Base-by-base conservation (phyloP, 148 eudicot species). In the Linanthus parryae region DNA sequence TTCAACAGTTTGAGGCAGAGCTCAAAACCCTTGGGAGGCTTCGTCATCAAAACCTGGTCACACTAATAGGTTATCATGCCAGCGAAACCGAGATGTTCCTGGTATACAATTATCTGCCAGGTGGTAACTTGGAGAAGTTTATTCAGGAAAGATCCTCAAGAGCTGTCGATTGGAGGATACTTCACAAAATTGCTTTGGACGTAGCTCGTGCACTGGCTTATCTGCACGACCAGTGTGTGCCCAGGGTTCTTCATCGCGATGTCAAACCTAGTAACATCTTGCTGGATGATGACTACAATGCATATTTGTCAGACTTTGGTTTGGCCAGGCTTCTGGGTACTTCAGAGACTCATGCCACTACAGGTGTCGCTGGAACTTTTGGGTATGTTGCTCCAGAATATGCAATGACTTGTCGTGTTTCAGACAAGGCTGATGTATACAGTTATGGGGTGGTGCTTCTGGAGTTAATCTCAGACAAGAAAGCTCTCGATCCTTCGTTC, bases 361-460 rank as follows among this genome's bases (percentile, higher is more conserved):
- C 82, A 2, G 82, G 82, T 39, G 82, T 76, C 7, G 82, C 82
- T 1, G 82, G 82, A 23, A 76, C 82, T 24, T 76, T 76, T 44
- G 82, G 82, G 17, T 76, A 76, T 11, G 82, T 76, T 8, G 82
- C 82, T 15, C 82, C 82, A 0, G 82, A 76, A 31, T 76, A 76
- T 9, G 82, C 82, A 14, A 76, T 76, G 82, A 76, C 82, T 1
- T 76, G 82, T 44, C 82, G 82, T 10, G 78, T 77, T 20, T 77
- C 78, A 1, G 82, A 77, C 48, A 77, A 77, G 57, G 78, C 82
- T n/a, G 82, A 77, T 42, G 82, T 77, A n/a, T 77, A 77, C 24
- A 72, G 82, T 54, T 77, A 77, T 15, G 82, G 82, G 37, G 78
- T 77, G 8, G 82, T 77, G 42, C 48, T 77, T 46, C 75, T 77